Conservation (phyloP, 2,329 filamentous ascomycete species). For the Ophiostoma fasciatum region DNA sequence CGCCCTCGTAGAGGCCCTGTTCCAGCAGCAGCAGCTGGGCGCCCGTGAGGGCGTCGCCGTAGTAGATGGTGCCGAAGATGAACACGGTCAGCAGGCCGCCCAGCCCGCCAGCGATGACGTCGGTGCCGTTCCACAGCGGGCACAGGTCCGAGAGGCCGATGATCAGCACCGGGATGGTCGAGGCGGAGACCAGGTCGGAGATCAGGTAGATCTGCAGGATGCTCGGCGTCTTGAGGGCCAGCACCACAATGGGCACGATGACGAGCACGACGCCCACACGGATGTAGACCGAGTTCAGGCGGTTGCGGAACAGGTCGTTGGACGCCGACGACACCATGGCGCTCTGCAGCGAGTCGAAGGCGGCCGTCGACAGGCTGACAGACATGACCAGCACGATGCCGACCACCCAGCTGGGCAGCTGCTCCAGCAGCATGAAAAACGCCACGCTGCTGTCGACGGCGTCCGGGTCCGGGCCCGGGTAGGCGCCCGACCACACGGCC, state of each 20-base stretch:
- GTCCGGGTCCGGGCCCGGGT: slow-evolving; percentile 42
- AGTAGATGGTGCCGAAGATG: slow-evolving; percentile 68
- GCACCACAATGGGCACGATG: slow-evolving; percentile 59
- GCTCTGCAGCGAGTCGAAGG: slow-evolving; percentile 68
- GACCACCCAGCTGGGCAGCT: slow-evolving; percentile 66
- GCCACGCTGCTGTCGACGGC: slow-evolving; percentile 47
- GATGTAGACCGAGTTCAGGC: slow-evolving; percentile 60
- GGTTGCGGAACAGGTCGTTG: slow-evolving; percentile 76
- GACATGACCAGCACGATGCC: slow-evolving; percentile 72
- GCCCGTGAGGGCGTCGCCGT: slow-evolving; percentile 47
- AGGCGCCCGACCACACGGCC: slow-evolving; percentile 63
- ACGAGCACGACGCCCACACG: slow-evolving; percentile 53
- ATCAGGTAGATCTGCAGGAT: slow-evolving; percentile 75
- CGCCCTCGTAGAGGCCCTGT: slow-evolving; percentile 57
- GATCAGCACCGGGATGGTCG: slow-evolving; percentile 58
- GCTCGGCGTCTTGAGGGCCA: slow-evolving; percentile 58
- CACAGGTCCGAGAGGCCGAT: slow-evolving; percentile 51
- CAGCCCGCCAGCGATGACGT: slow-evolving; percentile 63
- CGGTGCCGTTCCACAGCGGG: slow-evolving; percentile 68
- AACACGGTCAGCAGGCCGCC: slow-evolving; percentile 70
- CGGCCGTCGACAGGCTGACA: slow-evolving; percentile 58
- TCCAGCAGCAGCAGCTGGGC: slow-evolving; percentile 56
- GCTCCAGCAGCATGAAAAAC: slow-evolving; percentile 60
- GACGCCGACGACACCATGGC: slow-evolving; percentile 70
- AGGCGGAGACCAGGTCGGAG: slow-evolving; percentile 63